Conservation (phyloP, 768 basidiomycete species). For the Dioszegia aurantiaca region DNA sequence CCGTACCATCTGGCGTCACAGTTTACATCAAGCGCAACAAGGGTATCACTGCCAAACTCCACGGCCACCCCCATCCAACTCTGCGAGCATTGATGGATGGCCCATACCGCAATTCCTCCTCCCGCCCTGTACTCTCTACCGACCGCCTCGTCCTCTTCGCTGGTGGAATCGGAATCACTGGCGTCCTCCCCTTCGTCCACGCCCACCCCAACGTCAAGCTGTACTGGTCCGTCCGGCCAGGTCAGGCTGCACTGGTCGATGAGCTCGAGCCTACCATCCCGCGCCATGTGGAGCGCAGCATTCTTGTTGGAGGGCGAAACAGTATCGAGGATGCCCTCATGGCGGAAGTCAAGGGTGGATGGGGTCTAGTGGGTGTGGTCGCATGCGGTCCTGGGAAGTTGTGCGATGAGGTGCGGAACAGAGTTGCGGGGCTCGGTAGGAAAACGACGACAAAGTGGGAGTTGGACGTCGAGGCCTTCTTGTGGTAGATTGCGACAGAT, state of each 20-base stretch:
- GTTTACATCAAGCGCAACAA: constrained; percentile 8
- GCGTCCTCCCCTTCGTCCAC: constrained; percentile 13
- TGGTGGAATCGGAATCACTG: constrained; percentile 14
- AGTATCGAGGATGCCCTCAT: background rate
- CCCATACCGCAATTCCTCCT: constrained; percentile 15
- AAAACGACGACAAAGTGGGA: constrained; percentile 3
- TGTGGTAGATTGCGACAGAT: no score
- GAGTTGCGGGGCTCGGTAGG: background rate
- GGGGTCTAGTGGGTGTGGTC: constrained; percentile 9
- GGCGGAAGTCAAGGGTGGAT: constrained; percentile 8
- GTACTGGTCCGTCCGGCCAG: constrained; percentile 10
- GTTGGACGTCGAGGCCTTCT: constrained; percentile 12
- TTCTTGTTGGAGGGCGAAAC: constrained; percentile 4
- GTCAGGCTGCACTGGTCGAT: constrained; percentile 1
- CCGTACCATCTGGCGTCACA: constrained; percentile 4
- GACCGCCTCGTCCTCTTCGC: constrained; percentile 14
- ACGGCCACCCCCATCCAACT: background rate
- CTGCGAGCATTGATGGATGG: constrained; percentile 6
- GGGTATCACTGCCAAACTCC: background rate
- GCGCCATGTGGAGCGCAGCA: constrained; percentile 11
- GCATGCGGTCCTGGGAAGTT: constrained; percentile 7
- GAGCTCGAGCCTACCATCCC: constrained; percentile 7
- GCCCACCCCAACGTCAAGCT: constrained; percentile 13
- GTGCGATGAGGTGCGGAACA: constrained; percentile 13
- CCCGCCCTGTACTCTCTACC: background rate